Conservation (phyloP, 352 stramenopile species). For the Phytophthora pisi region DNA sequence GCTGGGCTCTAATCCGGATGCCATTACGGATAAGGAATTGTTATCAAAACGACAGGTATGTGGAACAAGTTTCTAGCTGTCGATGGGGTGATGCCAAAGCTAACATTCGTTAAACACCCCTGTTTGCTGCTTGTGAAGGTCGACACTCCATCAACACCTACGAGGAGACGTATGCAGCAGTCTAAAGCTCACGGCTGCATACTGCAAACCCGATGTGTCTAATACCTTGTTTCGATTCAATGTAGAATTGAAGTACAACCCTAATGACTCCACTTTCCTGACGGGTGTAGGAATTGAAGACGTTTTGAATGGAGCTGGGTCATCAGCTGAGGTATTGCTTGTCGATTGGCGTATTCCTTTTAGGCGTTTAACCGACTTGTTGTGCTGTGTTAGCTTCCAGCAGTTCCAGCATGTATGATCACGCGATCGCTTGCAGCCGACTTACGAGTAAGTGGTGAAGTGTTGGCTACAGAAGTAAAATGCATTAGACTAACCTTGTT, state of each 20-base stretch:
- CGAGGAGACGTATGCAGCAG: conserved; percentile 27
- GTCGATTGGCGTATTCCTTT: neutral
- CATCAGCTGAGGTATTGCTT: conserved; percentile 35
- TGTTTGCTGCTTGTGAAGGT: conserved; percentile 9
- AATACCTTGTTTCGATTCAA: neutral
- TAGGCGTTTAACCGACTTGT: neutral
- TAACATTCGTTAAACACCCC: neutral
- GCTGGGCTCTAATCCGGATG: conserved; percentile 29
- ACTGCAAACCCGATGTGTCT: neutral
- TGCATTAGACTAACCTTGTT: neutral
- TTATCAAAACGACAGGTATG: conserved; percentile 29
- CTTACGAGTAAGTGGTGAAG: conserved; percentile 26
- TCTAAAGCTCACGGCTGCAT: neutral
- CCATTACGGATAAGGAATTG: conserved; percentile 28
- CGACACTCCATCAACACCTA: conserved; percentile 22
- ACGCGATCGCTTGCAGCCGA: conserved; percentile 53
- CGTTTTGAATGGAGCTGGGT: conserved; percentile 36
- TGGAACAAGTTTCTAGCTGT: neutral
- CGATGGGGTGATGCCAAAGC: neutral
- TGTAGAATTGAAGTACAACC: conserved; percentile 47
- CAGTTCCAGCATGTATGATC: conserved; percentile 58
- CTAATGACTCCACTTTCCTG: conserved; percentile 74
- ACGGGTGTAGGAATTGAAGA: conserved; percentile 79
- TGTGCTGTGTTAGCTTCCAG: conserved; percentile 37
- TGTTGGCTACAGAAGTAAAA: neutral